These are phyloP conservation scores for Trypanosoma avium DNA, from an alignment of 208 protist species.

Conservation along the genomic window DNA sequence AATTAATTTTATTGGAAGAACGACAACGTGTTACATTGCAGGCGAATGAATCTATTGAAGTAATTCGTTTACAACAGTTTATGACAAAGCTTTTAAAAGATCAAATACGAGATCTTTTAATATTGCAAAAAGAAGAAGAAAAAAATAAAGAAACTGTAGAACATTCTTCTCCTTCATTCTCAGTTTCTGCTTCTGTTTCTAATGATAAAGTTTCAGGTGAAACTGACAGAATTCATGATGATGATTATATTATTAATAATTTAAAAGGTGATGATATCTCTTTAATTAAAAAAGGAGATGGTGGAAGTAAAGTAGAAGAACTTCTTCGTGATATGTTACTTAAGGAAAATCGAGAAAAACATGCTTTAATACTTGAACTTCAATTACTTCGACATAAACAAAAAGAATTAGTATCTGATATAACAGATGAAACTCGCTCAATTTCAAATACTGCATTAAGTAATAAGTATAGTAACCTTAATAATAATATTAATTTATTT, in stretches of 20 bases:
- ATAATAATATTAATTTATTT: too few species aligned
- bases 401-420: too few species aligned
- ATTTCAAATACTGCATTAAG: too few species aligned
- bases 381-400: neutral
- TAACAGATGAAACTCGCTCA: too few species aligned
- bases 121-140: neutral
- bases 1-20: neutral
- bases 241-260: neutral
- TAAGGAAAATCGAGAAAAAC: conserved; percentile 9
- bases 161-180: neutral
- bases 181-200: neutral
- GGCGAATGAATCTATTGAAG: neutral
- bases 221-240: neutral
- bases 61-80: neutral
- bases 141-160: neutral
- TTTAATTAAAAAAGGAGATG: too few species aligned
- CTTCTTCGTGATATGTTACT: conserved; percentile 14
- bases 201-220: neutral
- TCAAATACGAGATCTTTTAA: neutral
- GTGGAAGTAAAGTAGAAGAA: neutral
- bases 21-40: neutral
- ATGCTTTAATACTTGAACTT: neutral
- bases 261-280: neutral
- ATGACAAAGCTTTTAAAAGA: neutral
- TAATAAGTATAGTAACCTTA: too few species aligned